These are phyloP conservation scores for Pseudocercospora musae DNA, from an alignment of 2,329 filamentous ascomycete genomes.

Conservation along the genomic window DNA sequence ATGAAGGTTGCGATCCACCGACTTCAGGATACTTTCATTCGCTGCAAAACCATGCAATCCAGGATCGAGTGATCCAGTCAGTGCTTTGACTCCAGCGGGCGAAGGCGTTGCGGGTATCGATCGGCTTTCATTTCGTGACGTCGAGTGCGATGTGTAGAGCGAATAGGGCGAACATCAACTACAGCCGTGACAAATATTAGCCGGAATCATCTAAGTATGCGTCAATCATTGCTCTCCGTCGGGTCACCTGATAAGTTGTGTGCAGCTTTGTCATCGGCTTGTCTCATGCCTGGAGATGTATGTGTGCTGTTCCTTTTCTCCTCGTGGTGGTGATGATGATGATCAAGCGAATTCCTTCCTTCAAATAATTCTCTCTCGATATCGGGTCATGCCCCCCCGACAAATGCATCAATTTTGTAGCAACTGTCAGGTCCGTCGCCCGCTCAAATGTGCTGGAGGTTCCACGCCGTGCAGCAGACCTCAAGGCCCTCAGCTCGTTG, in stretches of 20 bases:
- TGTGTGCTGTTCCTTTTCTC: not conserved
- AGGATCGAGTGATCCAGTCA: too few relatives aligned
- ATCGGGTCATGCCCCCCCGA: too few relatives aligned
- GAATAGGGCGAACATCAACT: conserved; percentile 20
- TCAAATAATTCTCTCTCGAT: not conserved
- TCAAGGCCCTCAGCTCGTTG: too few relatives aligned
- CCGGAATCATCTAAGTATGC: not conserved
- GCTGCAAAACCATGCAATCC: too few relatives aligned
- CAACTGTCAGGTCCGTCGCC: too few relatives aligned
- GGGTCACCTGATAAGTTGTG: not conserved
- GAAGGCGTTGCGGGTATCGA: not conserved
- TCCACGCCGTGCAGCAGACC: too few relatives aligned
- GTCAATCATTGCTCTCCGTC: not conserved
- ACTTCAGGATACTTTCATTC: too few relatives aligned
- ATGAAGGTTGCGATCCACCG: too few relatives aligned
- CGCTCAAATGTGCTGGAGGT: too few relatives aligned
- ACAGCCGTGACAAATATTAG: not conserved
- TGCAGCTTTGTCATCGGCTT: not conserved
- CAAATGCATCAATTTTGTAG: not conserved
- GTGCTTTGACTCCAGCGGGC: too few relatives aligned
- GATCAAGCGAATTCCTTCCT: not conserved
- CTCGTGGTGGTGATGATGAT: not conserved
- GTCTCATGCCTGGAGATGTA: not conserved
- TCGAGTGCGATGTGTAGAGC: conserved; percentile 19
- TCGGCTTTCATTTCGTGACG: conserved; percentile 2